phyloP scores from a whole-genome alignment of 192 early-diverging fungal genomes.

The Funneliformis mosseae region DNA sequence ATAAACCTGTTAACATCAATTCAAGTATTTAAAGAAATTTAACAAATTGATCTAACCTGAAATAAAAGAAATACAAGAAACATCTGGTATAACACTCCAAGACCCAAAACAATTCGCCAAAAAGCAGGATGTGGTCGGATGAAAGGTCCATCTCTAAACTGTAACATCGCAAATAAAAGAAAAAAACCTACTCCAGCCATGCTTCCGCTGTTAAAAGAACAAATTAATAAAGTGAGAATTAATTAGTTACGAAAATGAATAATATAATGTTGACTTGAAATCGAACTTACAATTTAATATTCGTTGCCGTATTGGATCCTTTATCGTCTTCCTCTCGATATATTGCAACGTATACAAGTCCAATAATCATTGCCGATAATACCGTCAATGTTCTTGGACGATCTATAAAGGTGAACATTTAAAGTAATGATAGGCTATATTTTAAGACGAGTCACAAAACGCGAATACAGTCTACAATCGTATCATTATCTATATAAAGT shows the following conservation, averaged over 20 bases:
- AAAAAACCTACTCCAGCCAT: conserved; percentile 58
- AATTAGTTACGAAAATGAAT: not conserved
- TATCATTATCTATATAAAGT: not conserved
- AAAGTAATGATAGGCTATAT: not conserved
- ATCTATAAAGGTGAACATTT: conserved; percentile 38
- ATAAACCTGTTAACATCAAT: not conserved
- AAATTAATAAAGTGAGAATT: not conserved
- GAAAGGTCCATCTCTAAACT: conserved; percentile 94
- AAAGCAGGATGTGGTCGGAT: conserved; percentile 91
- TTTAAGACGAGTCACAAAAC: not conserved
- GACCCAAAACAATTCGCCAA: conserved; percentile 85
- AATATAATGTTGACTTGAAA: not conserved
- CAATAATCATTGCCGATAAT: conserved; percentile 48
- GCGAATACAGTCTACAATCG: not conserved
- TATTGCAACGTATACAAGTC: conserved; percentile 59
- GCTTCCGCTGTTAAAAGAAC: conserved; percentile 42
- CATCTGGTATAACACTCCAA: conserved; percentile 88
- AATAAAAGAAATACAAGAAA: conserved; percentile 89
- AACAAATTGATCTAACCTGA: conserved; percentile 57
- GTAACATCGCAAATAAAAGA: conserved; percentile 81
- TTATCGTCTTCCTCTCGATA: conserved; percentile 50
- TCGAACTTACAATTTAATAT: conserved; percentile 49
- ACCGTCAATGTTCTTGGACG: conserved; percentile 60
- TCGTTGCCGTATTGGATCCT: conserved; percentile 39
- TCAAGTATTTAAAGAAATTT: not conserved